phyloP scores from a whole-genome alignment of 1,284 basidiomycete species.

The Cryptococcus sp. region DNA sequence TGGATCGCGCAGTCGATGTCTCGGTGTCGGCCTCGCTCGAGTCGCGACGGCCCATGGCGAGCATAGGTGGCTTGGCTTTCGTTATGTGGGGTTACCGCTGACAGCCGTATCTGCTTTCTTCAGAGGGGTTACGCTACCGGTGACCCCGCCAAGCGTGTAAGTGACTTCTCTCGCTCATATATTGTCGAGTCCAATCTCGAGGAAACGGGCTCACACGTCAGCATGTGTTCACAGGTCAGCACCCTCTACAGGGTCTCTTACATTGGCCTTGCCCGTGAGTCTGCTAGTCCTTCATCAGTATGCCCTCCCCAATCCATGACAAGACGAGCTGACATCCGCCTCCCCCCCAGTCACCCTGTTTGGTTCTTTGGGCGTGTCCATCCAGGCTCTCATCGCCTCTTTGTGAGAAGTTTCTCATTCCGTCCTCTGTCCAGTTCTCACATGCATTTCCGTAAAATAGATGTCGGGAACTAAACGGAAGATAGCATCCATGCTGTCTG shows the following conservation, averaged over 20 bases:
- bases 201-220: background rate
- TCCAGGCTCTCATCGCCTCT: background rate
- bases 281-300: background rate
- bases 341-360: background rate
- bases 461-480: too few relatives aligned
- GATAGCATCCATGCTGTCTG: too few relatives aligned
- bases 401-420: background rate
- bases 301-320: background rate
- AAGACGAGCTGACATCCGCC: background rate
- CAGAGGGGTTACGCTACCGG: conserved; percentile 32
- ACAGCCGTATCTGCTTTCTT: background rate
- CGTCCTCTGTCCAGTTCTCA: too few relatives aligned
- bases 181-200: background rate
- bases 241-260: background rate
- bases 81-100: background rate
- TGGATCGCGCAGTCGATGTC: background rate
- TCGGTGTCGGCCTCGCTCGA: background rate
- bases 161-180: background rate
- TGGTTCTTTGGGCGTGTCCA: background rate
- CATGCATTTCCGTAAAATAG: too few relatives aligned
- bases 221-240: background rate
- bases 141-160: conserved; percentile 20
- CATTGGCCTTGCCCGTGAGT: background rate
- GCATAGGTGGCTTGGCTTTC: too few relatives aligned
- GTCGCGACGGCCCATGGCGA: too few relatives aligned